Evolutionary conservation across 2,329 filamentous ascomycete genomes (phyloP), one percentile per base, ranked within the genome.

Genomic region (Zymoseptoria crescenta): DNA sequence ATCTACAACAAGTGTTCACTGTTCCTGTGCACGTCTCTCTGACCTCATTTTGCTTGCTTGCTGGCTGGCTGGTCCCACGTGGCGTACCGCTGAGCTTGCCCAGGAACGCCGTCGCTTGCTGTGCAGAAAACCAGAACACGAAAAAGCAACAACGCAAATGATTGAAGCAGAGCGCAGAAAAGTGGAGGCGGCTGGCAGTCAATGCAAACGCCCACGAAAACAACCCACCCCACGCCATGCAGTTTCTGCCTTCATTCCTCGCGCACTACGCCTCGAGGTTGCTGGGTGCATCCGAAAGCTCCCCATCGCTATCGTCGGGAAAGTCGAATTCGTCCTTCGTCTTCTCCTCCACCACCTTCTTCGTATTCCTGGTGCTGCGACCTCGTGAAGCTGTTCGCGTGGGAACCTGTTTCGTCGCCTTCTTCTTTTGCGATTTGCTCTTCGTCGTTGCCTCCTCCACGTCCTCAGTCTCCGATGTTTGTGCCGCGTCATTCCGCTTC

Each of bases 281-380:
- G 21, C 61, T 63, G 4, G 64, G 65, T 48, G 63, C 58, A 56
- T 69, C 65, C n/a, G 66, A 67, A n/a, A 69, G 57, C 54, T 66
- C 65, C 20, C 59, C 65, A 49, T 69, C 68, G 27, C 62, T 66
- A 20, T 67, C 68, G 28, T 60, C 60, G 4, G 64, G 60, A 7
- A 68, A 60, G 41, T 68, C 65, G 50, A 67, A 62, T 8, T 64
- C 54, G 45, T 68, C 65, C 28, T 68, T 67, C 28, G 65, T 57
- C 60, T 66, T 65, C 52, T 54, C 58, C 51, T 64, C 62, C 41
- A 58, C 55, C 35, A 63, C 55, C 50, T 63, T 58, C 55, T 48
- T 64, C 30, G 52, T 54, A 9, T 20, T 55, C 24, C 53, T 48
- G 13, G 30, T 55, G 6, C 10, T 19, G 19, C 53, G 41, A 48